Evolutionary conservation across 176 grass and related monocot species (phyloP), one percentile per base, ranked within the genome.

Genomic region (Cocos nucifera): DNA sequence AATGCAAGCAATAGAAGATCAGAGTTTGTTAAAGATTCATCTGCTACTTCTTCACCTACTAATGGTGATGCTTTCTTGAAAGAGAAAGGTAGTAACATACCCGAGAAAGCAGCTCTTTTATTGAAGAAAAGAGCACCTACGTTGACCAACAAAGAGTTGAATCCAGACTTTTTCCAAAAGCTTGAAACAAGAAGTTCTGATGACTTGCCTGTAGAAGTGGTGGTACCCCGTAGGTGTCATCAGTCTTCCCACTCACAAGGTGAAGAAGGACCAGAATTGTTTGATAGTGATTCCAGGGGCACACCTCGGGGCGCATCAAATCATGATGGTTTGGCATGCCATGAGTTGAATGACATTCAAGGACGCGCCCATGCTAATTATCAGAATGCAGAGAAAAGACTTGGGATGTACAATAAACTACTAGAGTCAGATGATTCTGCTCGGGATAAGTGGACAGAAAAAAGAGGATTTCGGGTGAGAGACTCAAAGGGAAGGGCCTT

Each of bases 111-210:
- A 54, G 78, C 84, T 18, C 72, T 81, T 54, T 63, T 98, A n/a
- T 78, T 98, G 29, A 98, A 83, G 81, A 98, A 80, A 86, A 98
- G 71, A 69, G 73, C 54, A 20, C 64, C 87, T n/a, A 72, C 80
- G 30, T 63, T 87, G 58, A 90, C 57, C 23, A 86, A 95, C 51
- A 95, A 88, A 68, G 93, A 85, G 54, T 49, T 98, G 35, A 98
- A 98, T 54, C 78, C 87, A 57, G 93, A 92, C 5, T 98, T 98
- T 56, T 98, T 98, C 61, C 93, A 92, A 73, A 92, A 89, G 29
- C 84, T 98, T 56, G 93, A 98, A 68, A 79, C 87, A 17, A 92
- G 84, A 56, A 85, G 61, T 39, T 44, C 52, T 25, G 87, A 92
- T 50, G 90, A 86, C 57, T 82, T 89, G 58, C 58, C 76, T 35